Conservation (phyloP, 2,329 filamentous ascomycete species). For the Aureobasidium uvarum region DNA sequence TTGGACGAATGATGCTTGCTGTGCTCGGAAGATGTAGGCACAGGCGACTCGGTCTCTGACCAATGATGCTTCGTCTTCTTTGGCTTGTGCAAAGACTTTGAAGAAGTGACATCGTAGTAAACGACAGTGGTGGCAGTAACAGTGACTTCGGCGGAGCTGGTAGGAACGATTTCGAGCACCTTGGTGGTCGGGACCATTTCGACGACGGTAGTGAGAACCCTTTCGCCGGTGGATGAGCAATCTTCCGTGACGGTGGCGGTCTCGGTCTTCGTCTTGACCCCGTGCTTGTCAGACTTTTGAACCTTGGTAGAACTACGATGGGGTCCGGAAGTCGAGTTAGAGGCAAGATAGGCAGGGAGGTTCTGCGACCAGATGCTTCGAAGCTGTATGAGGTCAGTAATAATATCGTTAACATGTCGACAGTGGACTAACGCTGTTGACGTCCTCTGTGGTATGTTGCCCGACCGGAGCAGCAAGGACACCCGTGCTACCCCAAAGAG, state of each 20-base stretch:
- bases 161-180: neutral
- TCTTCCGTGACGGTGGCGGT: neutral
- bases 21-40: neutral
- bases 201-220: neutral
- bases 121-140: neutral
- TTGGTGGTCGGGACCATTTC: neutral
- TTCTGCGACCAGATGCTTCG: neutral
- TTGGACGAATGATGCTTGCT: neutral
- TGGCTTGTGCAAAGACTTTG: neutral
- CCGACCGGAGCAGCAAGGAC: neutral
- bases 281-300: neutral
- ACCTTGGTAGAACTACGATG: neutral
- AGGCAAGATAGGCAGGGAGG: too few relatives aligned
- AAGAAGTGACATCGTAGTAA: neutral
- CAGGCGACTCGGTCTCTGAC: neutral
- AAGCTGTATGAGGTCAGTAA: neutral
- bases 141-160: too few relatives aligned
- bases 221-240: neutral
- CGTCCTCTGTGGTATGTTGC: neutral
- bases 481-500: neutral
- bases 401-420: neutral
- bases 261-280: neutral
- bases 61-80: neutral
- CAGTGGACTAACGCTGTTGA: neutral
- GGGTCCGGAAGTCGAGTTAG: neutral